Conservation (phyloP, 2,329 filamentous ascomycete genomes). For the Diplodia intermedia region DNA sequence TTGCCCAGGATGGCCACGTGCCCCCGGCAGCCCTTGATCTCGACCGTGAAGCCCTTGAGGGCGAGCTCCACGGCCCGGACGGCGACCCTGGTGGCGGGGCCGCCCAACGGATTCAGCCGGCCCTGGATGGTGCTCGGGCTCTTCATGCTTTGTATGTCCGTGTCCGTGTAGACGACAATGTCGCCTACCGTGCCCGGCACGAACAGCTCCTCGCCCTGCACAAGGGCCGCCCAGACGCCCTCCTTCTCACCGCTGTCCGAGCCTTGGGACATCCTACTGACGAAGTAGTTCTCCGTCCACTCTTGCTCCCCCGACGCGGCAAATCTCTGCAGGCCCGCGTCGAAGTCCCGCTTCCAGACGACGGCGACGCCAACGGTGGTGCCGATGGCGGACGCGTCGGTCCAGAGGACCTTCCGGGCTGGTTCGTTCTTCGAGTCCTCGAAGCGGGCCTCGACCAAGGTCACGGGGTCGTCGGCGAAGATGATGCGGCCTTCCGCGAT, state of each 20-base stretch:
- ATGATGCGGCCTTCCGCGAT: not conserved
- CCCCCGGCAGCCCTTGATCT: not conserved
- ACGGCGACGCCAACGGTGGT: not conserved
- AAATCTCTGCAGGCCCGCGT: not conserved
- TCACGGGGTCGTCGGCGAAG: not conserved
- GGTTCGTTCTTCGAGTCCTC: not conserved
- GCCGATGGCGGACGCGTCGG: not conserved
- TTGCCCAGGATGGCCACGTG: not conserved
- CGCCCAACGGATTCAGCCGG: not conserved
- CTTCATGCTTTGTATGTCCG: not conserved
- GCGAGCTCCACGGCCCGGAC: not conserved
- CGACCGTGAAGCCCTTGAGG: not conserved
- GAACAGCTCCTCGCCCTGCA: not conserved
- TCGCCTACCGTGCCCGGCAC: not conserved
- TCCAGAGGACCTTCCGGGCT: slow-evolving; percentile 7
- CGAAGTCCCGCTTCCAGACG: not conserved
- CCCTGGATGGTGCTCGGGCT: not conserved
- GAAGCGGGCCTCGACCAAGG: not conserved
- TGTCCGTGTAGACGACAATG: not conserved
- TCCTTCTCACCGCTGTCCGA: not conserved
- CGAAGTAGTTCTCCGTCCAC: not conserved
- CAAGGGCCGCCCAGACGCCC: not conserved
- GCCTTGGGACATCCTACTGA: not conserved
- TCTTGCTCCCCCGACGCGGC: not conserved
- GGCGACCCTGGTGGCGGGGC: not conserved